A percentile compares a stretch with the other conserved stretches of the same genome.
Conservation (phyloP, 192 early-diverging fungal species). For the Coemansia sp. region DNA sequence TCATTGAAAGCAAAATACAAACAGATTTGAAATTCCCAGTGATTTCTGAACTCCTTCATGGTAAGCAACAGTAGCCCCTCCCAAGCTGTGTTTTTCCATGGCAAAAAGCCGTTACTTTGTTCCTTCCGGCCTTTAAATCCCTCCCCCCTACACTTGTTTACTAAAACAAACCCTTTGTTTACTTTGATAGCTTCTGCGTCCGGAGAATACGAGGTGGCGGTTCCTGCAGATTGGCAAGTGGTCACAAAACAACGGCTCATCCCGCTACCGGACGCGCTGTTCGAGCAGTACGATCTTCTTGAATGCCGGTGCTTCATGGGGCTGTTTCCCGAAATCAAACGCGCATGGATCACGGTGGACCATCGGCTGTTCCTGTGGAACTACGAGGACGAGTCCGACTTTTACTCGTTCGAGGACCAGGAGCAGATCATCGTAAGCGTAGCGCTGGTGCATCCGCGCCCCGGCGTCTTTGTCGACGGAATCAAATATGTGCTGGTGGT, state of each 20-base stretch:
- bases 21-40: slow-evolving; percentile 44
- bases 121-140: too few species aligned
- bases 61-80: too few species aligned
- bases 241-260: slow-evolving; percentile 63
- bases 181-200: slow-evolving; percentile 54
- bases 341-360: slow-evolving; percentile 92
- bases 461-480: slow-evolving; percentile 79
- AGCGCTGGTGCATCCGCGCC: slow-evolving; percentile 72
- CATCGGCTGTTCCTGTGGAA: slow-evolving; percentile 90
- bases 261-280: slow-evolving; percentile 72
- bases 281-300: slow-evolving; percentile 73
- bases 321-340: slow-evolving; percentile 84
- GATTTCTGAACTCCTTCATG: slow-evolving; percentile 51
- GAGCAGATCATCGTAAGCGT: slow-evolving; percentile 87
- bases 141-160: too few species aligned
- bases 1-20: slow-evolving; percentile 37
- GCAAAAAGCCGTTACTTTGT: too few species aligned
- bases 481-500: slow-evolving; percentile 84
- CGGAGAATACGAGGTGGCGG: slow-evolving; percentile 51
- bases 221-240: slow-evolving; percentile 57
- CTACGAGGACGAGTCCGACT: slow-evolving; percentile 72
- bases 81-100: too few species aligned
- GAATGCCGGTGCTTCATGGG: slow-evolving; percentile 86
- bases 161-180: neutral
- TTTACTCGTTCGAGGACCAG: slow-evolving; percentile 80